A percentile compares a stretch with the other conserved stretches of the same genome.
Evolutionary conservation across 2,329 filamentous ascomycete genomes (phyloP).

Genomic region (Cladobotryum protrusum): DNA sequence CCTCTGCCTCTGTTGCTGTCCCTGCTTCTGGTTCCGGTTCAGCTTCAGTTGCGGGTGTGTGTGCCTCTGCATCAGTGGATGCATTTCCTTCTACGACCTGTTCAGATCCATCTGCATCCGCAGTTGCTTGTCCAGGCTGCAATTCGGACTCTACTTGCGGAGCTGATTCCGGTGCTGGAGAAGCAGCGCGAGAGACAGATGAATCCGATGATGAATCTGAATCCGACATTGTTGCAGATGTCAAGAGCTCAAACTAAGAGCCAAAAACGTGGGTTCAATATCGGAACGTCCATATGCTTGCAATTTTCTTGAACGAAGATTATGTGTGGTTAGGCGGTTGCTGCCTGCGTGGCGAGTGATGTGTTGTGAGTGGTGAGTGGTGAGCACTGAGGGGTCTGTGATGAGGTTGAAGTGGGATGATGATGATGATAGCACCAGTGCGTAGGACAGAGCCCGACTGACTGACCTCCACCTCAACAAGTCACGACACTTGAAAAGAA

Average conservation of each 20-base stretch:
- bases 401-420: too few species aligned
- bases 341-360: too few species aligned
- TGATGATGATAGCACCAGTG: too few species aligned
- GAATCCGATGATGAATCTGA: conserved; percentile 9
- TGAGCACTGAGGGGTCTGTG: too few species aligned
- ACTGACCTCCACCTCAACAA: too few species aligned
- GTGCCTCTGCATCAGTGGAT: background rate
- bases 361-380: too few species aligned
- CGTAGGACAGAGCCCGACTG: too few species aligned
- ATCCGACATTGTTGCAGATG: conserved; percentile 3
- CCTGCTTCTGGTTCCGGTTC: conserved; percentile 1
- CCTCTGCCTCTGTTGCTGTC: conserved; percentile 1
- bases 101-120: background rate
- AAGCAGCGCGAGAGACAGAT: conserved; percentile 1
- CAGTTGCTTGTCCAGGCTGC: background rate
- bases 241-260: background rate
- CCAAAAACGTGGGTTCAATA: too few species aligned
- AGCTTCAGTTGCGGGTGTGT: background rate
- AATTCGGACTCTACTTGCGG: background rate
- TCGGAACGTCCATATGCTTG: too few species aligned
- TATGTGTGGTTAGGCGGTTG: too few species aligned
- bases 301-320: too few species aligned
- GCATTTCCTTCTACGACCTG: background rate
- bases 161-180: conserved; percentile 1
- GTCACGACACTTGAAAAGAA: too few species aligned